A percentile compares a stretch with the other conserved stretches of the same genome.
Evolutionary conservation across 1,284 basidiomycete genomes (phyloP).

Genomic region (Ceratobasidium papillatum): DNA sequence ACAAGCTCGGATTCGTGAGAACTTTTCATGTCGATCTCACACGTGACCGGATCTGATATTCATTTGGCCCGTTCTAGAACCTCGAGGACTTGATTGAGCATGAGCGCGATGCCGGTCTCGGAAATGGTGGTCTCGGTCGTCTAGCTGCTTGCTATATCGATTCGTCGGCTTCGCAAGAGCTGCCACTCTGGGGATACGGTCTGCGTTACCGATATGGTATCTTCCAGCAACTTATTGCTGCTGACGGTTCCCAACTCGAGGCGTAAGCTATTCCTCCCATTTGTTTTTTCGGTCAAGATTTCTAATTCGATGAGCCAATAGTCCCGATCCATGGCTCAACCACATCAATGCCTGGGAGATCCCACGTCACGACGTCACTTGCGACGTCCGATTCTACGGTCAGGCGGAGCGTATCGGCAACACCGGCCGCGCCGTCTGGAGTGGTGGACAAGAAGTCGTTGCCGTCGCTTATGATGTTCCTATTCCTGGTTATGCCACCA

Average conservation of each 20-base stretch:
- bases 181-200: slow-evolving; percentile 43
- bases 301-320: not conserved
- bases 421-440: slow-evolving; percentile 71
- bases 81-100: slow-evolving; percentile 86
- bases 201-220: slow-evolving; percentile 84
- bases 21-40: not conserved
- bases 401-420: slow-evolving; percentile 73
- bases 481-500: slow-evolving; percentile 85
- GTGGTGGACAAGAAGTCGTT: slow-evolving; percentile 89
- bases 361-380: slow-evolving; percentile 81
- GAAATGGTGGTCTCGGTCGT: slow-evolving; percentile 86
- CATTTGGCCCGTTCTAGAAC: slow-evolving; percentile 51
- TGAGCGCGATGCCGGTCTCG: slow-evolving; percentile 89
- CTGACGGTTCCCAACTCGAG: slow-evolving; percentile 86
- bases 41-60: slow-evolving; percentile 14
- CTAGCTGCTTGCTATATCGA: slow-evolving; percentile 94
- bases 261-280: slow-evolving; percentile 54
- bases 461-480: slow-evolving; percentile 92
- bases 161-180: slow-evolving; percentile 80
- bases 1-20: slow-evolving; percentile 75
- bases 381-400: slow-evolving; percentile 87
- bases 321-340: slow-evolving; percentile 90
- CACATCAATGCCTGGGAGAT: slow-evolving; percentile 89
- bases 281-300: not conserved
- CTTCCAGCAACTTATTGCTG: slow-evolving; percentile 90